Evolutionary conservation across 129 eudicot species (phyloP).

Genomic region (Ambrosia artemisiifolia): DNA sequence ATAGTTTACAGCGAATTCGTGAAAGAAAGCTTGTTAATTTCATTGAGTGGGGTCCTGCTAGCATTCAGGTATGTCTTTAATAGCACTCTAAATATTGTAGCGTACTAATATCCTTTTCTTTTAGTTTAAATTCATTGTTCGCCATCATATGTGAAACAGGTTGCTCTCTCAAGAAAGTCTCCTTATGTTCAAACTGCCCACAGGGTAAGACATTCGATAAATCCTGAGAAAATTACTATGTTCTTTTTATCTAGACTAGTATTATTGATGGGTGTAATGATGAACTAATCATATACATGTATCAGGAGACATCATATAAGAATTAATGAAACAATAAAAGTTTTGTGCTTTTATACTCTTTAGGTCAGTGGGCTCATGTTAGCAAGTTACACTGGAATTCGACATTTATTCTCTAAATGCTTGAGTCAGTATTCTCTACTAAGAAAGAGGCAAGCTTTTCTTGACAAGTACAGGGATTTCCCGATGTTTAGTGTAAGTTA

Average conservation of each 20-base stretch:
- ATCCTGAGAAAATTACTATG: not conserved
- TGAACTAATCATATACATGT: slow-evolving; percentile 5
- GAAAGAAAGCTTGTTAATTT: slow-evolving; percentile 97
- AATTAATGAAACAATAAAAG: not conserved
- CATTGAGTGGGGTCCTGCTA: slow-evolving; percentile 99
- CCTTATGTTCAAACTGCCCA: slow-evolving; percentile 99
- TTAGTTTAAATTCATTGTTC: not conserved
- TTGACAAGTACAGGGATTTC: slow-evolving; percentile 85
- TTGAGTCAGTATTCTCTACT: slow-evolving; percentile 80
- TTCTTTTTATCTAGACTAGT: not conserved
- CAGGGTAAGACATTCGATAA: slow-evolving; percentile 45
- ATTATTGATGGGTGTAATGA: not conserved
- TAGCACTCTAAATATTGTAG: not conserved
- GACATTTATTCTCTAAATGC: slow-evolving; percentile 85
- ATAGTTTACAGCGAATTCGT: slow-evolving; percentile 89
- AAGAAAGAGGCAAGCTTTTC: slow-evolving; percentile 94
- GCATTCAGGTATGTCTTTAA: slow-evolving; percentile 65
- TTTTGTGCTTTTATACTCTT: not conserved
- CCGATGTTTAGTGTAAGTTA: slow-evolving; percentile 94
- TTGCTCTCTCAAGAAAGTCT: slow-evolving; percentile 96
- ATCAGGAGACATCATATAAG: not conserved
- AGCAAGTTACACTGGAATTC: slow-evolving; percentile 95
- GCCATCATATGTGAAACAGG: slow-evolving; percentile 43
- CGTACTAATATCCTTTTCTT: not conserved
- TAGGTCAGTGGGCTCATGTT: slow-evolving; percentile 94